Percentiles rank a stretch among this genome's conserved stretches.
phyloP scores from a whole-genome alignment of 805 yeast genomes.

The Peterozyma xylosa region DNA sequence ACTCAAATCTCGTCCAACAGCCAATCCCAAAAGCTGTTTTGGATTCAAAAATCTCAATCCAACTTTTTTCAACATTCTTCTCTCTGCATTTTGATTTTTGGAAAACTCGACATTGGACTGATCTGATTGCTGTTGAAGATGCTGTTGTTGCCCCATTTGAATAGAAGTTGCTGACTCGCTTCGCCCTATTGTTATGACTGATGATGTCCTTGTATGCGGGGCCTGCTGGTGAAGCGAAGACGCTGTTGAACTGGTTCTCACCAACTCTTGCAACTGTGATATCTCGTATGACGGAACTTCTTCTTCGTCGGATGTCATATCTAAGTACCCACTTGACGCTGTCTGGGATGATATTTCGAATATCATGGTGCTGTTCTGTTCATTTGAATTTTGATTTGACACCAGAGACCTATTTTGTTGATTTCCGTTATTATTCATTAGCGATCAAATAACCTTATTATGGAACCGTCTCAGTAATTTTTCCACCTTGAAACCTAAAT shows the following conservation, averaged over 20 bases:
- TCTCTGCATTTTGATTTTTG: conserved; percentile 6
- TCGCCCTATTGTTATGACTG: neutral
- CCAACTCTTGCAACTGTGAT: conserved; percentile 3
- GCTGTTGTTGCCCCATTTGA: neutral
- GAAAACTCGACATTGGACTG: conserved; percentile 1
- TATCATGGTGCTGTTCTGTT: too few species aligned
- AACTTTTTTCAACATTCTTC: conserved; percentile 35
- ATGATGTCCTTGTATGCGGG: neutral
- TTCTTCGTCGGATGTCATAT: conserved; percentile 3
- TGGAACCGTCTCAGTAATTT: too few species aligned
- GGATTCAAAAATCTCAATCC: conserved; percentile 71
- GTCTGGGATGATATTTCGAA: too few species aligned
- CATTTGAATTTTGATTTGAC: too few species aligned
- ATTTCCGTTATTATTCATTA: too few species aligned
- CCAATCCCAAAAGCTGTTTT: conserved; percentile 66
- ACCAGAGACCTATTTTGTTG: too few species aligned
- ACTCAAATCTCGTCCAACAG: conserved; percentile 74
- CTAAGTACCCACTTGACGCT: conserved; percentile 1
- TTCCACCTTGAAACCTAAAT: too few species aligned
- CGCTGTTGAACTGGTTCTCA: conserved; percentile 1
- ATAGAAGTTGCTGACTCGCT: conserved; percentile 2
- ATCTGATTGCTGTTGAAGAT: neutral
- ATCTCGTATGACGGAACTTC: conserved; percentile 7
- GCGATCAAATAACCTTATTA: too few species aligned
- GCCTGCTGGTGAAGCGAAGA: neutral